Evolutionary conservation across 805 yeast genomes (phyloP).

Genomic region (Myxozyma vanderwaltii): DNA sequence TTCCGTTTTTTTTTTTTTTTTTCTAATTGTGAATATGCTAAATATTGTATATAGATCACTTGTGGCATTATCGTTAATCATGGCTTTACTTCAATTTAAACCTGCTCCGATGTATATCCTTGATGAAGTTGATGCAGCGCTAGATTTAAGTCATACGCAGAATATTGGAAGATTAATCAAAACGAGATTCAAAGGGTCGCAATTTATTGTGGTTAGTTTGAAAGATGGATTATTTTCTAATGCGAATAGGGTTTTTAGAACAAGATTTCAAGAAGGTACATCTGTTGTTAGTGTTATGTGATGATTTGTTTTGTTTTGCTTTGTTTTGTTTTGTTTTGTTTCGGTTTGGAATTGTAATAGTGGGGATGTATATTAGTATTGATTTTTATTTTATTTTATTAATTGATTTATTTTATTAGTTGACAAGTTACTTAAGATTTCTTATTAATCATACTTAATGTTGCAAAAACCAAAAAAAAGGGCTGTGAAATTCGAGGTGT

Average conservation of each 20-base stretch:
- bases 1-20: neutral
- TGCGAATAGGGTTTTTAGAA: constrained; percentile 91
- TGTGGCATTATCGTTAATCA: constrained; percentile 85
- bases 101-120: constrained; percentile 99
- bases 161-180: constrained; percentile 95
- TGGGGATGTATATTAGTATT: neutral
- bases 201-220: constrained; percentile 92
- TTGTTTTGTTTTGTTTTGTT: neutral
- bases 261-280: constrained; percentile 95
- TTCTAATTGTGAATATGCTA: neutral
- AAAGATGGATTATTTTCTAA: constrained; percentile 98
- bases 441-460: too few relatives aligned
- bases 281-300: constrained; percentile 62
- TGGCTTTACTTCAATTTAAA: constrained; percentile 88
- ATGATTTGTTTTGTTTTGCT: neutral
- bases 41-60: constrained; percentile 53
- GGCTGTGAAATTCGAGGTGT: too few relatives aligned
- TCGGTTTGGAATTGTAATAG: neutral
- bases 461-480: too few relatives aligned
- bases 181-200: constrained; percentile 92
- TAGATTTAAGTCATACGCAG: constrained; percentile 95
- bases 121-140: constrained; percentile 98
- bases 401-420: neutral
- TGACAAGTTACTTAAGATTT: too few relatives aligned
- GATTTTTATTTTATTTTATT: too few relatives aligned